Evolutionary conservation across 2,329 filamentous ascomycete genomes (phyloP), one percentile per base, ranked within the genome.

Genomic region (Ophiostoma triangulosporum): DNA sequence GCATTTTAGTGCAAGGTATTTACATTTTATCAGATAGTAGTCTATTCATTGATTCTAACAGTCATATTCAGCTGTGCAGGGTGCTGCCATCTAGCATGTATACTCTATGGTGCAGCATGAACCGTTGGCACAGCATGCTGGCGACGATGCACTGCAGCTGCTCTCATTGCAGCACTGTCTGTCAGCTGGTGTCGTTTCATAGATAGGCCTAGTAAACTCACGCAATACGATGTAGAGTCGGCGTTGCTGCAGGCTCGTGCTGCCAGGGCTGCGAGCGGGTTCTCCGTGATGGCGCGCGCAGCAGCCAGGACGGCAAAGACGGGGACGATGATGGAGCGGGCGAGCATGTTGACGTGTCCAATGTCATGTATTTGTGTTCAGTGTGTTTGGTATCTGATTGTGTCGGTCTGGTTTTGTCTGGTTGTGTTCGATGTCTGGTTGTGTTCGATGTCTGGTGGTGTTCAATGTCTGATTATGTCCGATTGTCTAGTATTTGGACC

Each of bases 161-260:
- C 33, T 53, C 20, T 53, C 51, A 8, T 48, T 40, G 26, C 51
- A 53, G 51, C 51, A 53, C 51, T 53, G 15, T 14, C 14, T 3
- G 22, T 48, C 17, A 49, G 17, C 5, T 24, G n/a, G n/a, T n/a
- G n/a, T n/a, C n/a, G n/a, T 7, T 35, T 32, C 17, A 24, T 24
- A 24, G 32, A 26, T 26, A 11, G 20, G 7, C 17, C 17, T 38
- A n/a, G 3, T 24, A 17, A 14, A 31, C 26, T 20, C 2, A 29
- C 43, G 29, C 24, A 46, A 29, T n/a, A 45, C 3, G 15, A 29
- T 2, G 26, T 29, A 26, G 29, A 24, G 9, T 26, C 26, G 7
- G 24, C 4, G 15, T 11, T 17, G 26, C 6, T 48, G 32, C 6
- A 40, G 33, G 24, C 48, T 6, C 51, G 33, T 3, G 48, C 43